Evolutionary conservation across 73 alveolate genomes (phyloP).

Genomic region (Symbiodinium pilosum): DNA sequence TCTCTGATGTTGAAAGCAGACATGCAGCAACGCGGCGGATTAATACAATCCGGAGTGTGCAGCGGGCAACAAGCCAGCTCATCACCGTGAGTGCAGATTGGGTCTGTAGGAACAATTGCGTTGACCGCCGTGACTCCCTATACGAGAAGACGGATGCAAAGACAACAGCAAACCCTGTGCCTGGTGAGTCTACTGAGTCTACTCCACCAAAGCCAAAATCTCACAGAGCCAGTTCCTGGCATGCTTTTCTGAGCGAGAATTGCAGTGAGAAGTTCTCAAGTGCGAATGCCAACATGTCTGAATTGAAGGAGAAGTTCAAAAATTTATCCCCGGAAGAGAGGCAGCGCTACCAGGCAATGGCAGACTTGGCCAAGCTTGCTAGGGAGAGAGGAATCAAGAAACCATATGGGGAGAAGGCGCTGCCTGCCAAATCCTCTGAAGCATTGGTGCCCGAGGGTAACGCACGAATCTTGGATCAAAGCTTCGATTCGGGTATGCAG

Average conservation of each 20-base stretch:
- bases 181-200: no score
- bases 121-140: no score
- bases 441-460: neutral
- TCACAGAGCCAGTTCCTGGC: neutral
- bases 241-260: neutral
- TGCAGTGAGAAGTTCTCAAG: neutral
- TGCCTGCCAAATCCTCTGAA: no score
- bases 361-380: neutral
- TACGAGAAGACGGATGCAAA: no score
- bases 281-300: neutral
- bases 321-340: neutral
- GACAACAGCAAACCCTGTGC: no score
- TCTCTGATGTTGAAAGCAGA: neutral
- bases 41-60: neutral
- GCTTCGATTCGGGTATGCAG: neutral
- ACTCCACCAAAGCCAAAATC: neutral
- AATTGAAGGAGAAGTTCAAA: neutral
- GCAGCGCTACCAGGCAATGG: neutral
- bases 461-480: neutral
- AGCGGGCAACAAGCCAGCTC: neutral
- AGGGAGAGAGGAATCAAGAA: neutral
- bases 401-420: neutral
- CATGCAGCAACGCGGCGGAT: slow-evolving; percentile 9
- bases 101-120: no score
- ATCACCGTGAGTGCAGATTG: neutral